Percentiles rank a stretch among this genome's conserved stretches.
Conservation (phyloP, 2,329 filamentous ascomycete species). For the Coniella lustricola region DNA sequence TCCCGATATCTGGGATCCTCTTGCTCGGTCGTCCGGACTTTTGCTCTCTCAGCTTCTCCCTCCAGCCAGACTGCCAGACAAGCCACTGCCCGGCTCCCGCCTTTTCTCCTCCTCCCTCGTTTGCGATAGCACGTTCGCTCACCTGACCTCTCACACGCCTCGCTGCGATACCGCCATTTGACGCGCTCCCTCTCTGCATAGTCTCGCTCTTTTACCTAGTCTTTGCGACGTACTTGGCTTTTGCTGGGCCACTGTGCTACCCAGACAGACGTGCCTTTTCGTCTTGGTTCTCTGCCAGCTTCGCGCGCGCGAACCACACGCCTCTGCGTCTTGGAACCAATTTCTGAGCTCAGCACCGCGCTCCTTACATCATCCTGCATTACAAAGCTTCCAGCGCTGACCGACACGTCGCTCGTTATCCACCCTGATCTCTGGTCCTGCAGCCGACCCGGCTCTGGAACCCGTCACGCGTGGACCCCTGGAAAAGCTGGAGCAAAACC, state of each 20-base stretch:
- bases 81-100: not conserved
- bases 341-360: not conserved
- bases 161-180: too few species aligned
- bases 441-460: slow-evolving; percentile 2
- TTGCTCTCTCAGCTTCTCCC: slow-evolving; percentile 8
- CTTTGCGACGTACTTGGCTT: too few species aligned
- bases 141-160: not conserved
- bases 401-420: slow-evolving; percentile 13
- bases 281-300: too few species aligned
- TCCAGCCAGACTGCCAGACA: slow-evolving; percentile 1
- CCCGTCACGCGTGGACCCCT: slow-evolving; percentile 6
- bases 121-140: not conserved
- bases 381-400: not conserved
- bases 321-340: not conserved
- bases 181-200: not conserved
- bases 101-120: not conserved
- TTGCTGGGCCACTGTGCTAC: too few species aligned
- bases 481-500: not conserved
- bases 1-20: too few species aligned
- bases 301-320: not conserved
- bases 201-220: too few species aligned
- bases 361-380: slow-evolving; percentile 5
- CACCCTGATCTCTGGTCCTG: slow-evolving; percentile 9
- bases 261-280: too few species aligned
- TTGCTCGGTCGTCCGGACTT: slow-evolving; percentile 4